Base-by-base conservation (phyloP, 2,329 filamentous ascomycete species). In the Alternaria ethzedia region DNA sequence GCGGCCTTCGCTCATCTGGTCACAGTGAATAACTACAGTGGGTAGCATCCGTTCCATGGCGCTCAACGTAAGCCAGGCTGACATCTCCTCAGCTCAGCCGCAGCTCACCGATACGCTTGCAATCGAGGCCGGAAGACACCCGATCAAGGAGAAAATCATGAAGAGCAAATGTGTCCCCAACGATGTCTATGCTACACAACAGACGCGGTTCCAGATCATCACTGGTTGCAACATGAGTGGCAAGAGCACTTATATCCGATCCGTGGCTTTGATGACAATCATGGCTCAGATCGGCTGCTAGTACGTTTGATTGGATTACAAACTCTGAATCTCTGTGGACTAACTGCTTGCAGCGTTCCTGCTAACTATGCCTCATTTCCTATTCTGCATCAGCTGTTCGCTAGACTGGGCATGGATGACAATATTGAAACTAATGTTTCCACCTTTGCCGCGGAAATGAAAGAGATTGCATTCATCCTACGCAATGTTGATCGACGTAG, bases 161-260 rank as follows among this genome's bases (percentile, higher is more conserved):
- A 81, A 83, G 1, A 86, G 86, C 49, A 88, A 87, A 21, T 97
- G 92, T 75, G 84, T 98, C 4, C 92, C 96, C 0, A 98, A 98
- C 67, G 94, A 98, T 73, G 92, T 94, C 26, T 98, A 94, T 72
- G 91, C 93, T 3, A 91, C 90, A 0, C 86, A 91, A 32, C 89
- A 95, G 64, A 89, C 89, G 36, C 89, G 94, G 2, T 97, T 97
- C 73, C 94, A 98, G 69, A 91, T 98, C 65, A 90, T 99, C 66
- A 98, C 95, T 0, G 95, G 96, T 4, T 96, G 93, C 78, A 99
- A 99, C 72, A 99, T 99, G 96, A 97, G 93, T 71, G 96, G 78
- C 1, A 99, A 98, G 78, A 97, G 92, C 67, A 99, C 94, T 0
- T 98, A 97, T 74, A 97, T 98, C 66, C 89, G 93, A 54, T 90